Percentiles rank a stretch among this genome's conserved stretches.
Evolutionary conservation across 2,329 filamentous ascomycete genomes (phyloP).

Genomic region (Aspergillus calidoustus): DNA sequence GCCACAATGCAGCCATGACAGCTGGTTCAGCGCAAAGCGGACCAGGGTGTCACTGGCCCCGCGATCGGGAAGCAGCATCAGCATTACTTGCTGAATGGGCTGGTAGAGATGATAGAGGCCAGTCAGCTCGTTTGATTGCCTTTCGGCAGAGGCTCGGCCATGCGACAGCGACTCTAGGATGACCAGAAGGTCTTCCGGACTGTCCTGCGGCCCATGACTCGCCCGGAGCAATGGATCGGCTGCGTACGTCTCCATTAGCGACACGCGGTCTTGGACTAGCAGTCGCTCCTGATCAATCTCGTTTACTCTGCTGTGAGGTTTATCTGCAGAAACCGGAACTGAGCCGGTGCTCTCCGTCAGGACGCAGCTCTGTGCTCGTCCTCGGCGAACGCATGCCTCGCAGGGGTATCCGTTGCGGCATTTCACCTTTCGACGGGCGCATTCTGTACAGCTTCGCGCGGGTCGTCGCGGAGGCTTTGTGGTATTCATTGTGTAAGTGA

Average conservation of each 20-base stretch:
- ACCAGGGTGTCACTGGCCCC: conserved; percentile 6
- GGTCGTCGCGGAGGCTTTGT: not conserved
- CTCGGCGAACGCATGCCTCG: conserved; percentile 7
- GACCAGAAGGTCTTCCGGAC: not conserved
- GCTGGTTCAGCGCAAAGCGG: conserved; percentile 8
- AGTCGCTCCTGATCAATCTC: too few relatives aligned
- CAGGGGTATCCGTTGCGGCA: conserved; percentile 17
- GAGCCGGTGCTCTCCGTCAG: too few relatives aligned
- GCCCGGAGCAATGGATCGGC: not conserved
- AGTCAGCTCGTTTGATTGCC: not conserved
- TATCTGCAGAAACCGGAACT: too few relatives aligned
- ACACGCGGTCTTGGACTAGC: not conserved
- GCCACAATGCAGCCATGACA: conserved; percentile 16
- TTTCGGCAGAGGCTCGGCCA: not conserved
- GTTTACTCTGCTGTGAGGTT: too few relatives aligned
- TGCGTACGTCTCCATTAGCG: not conserved
- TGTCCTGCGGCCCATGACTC: not conserved
- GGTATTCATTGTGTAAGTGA: not conserved
- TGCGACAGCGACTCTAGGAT: conserved; percentile 1
- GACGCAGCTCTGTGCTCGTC: conserved; percentile 1
- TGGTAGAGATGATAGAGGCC: not conserved
- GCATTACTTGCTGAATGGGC: not conserved
- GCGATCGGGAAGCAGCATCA: not conserved
- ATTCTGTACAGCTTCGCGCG: conserved; percentile 20
- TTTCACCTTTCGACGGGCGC: conserved; percentile 16